Base-by-base conservation (phyloP, 1,284 basidiomycete genomes). In the Heterobasidion irregulare region DNA sequence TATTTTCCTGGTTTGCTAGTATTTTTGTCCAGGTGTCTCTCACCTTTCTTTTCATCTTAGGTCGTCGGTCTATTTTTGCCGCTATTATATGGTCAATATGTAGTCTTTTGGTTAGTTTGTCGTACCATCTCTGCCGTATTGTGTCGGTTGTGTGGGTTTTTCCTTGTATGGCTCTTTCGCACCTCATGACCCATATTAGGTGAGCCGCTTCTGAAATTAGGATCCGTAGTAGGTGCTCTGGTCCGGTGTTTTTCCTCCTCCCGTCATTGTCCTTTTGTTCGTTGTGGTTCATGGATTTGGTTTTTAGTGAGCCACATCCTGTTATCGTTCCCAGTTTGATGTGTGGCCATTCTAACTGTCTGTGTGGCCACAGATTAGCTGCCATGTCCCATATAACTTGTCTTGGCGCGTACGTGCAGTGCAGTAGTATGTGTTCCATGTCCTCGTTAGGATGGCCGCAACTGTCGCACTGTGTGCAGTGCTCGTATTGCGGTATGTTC, bases 321-420 rank as follows among this genome's bases (percentile, higher is more conserved):
- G 2, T 18, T 2, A 18, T 18, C 2, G 2, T 18, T 18, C 18
- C 18, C 18, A 18, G 18, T 18, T 18, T 18, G 18, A 18, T 18
- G 2, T 18, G 2, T 18, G 2, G 18, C 18, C 18, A 18, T n/a
- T n/a, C n/a, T n/a, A n/a, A n/a, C n/a, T n/a, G 18, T 18, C 2
- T 18, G 18, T 18, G 18, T 18, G 18, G 18, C 18, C 2, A 18
- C 2, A 18, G 18, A 1, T 18, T 18, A 18, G 18, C 18, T 1
- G 18, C 18, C 18, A 18, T 18, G 18, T 18, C 2, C 18, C 18
- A 18, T 18, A 18, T 2, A 1, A 18, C 2, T 32, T 43, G 2
- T 0, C 8, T 13, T 15, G 2, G 36, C 0, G 3, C 46, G 5
- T 63, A 50, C 5, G 63, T 63, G 55, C 63, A 61, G 41, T 60